These are phyloP conservation scores for Rostrohypoxylon terebratum DNA, from an alignment of 495 filamentous ascomycete genomes.

Conservation along the genomic window DNA sequence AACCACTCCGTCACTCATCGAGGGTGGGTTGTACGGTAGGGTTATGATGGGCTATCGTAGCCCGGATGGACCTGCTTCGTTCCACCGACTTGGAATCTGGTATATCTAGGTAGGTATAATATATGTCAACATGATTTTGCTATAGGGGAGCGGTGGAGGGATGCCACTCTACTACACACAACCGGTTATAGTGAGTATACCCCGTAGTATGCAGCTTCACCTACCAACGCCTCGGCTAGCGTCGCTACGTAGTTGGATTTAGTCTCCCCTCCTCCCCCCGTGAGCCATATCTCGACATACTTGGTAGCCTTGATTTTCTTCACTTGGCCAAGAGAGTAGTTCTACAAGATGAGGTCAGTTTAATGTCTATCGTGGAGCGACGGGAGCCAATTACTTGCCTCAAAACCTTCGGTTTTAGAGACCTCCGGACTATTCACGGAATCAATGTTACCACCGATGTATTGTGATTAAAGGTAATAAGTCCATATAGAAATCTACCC, in stretches of 20 bases:
- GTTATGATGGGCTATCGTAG: slow-evolving; percentile 12
- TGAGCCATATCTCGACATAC: slow-evolving; percentile 27
- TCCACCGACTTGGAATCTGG: slow-evolving; percentile 32
- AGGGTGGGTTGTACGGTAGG: slow-evolving; percentile 25
- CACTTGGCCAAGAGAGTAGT: background rate
- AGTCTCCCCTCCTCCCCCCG: slow-evolving; percentile 5
- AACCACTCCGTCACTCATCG: slow-evolving; percentile 13
- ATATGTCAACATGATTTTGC: slow-evolving; percentile 19
- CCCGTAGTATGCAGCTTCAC: slow-evolving; percentile 7
- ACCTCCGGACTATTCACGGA: slow-evolving; percentile 17
- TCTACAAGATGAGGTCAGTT: slow-evolving; percentile 25
- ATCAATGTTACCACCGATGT: slow-evolving; percentile 17
- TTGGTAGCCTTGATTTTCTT: slow-evolving; percentile 29
- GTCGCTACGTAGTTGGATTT: slow-evolving; percentile 26
- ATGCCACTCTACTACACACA: slow-evolving; percentile 31
- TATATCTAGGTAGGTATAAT: slow-evolving; percentile 18
- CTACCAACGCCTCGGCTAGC: slow-evolving; percentile 27
- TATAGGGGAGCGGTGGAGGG: slow-evolving; percentile 26
- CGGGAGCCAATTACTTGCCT: slow-evolving; percentile 21
- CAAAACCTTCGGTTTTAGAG: background rate
- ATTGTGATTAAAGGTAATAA: background rate
- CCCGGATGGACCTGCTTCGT: slow-evolving; percentile 24
- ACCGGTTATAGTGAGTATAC: slow-evolving; percentile 31
- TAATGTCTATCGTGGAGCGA: slow-evolving; percentile 8
- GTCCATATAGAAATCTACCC: background rate